Conservation (phyloP, 192 early-diverging fungal genomes). For the Entomortierella beljakovae region DNA sequence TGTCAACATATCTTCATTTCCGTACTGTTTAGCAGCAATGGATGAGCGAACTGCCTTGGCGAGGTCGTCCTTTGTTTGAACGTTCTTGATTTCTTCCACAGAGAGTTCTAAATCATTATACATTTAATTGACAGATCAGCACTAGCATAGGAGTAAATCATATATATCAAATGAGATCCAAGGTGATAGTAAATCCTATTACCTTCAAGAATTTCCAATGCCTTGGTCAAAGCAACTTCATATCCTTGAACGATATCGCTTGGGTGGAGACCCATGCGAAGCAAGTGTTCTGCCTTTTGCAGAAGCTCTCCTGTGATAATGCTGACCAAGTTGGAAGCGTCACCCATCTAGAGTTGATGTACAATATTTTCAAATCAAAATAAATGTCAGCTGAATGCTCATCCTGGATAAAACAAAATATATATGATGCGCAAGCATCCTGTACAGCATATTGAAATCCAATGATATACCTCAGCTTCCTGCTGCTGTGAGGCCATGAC, state of each 20-base stretch:
- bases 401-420: background rate
- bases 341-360: slow-evolving; percentile 74
- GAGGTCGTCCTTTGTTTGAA: slow-evolving; percentile 69
- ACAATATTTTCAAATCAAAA: background rate
- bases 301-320: slow-evolving; percentile 95
- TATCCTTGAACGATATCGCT: slow-evolving; percentile 96
- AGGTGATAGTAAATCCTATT: too few relatives aligned
- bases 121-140: background rate
- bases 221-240: slow-evolving; percentile 86
- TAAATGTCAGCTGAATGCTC: background rate
- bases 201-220: slow-evolving; percentile 86
- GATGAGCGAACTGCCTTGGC: slow-evolving; percentile 81
- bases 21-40: slow-evolving; percentile 95
- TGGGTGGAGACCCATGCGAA: slow-evolving; percentile 96
- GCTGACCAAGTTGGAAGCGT: slow-evolving; percentile 96
- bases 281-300: slow-evolving; percentile 91
- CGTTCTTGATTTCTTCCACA: slow-evolving; percentile 70
- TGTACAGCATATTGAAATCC: background rate
- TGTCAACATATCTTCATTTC: slow-evolving; percentile 90
- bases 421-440: background rate
- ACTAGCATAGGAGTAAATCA: background rate
- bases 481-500: slow-evolving; percentile 98
- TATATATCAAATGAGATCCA: background rate
- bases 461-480: slow-evolving; percentile 82
- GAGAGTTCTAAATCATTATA: slow-evolving; percentile 62